Base-by-base conservation (phyloP, 108 stramenopile species). In the Epipyxis sp. region DNA sequence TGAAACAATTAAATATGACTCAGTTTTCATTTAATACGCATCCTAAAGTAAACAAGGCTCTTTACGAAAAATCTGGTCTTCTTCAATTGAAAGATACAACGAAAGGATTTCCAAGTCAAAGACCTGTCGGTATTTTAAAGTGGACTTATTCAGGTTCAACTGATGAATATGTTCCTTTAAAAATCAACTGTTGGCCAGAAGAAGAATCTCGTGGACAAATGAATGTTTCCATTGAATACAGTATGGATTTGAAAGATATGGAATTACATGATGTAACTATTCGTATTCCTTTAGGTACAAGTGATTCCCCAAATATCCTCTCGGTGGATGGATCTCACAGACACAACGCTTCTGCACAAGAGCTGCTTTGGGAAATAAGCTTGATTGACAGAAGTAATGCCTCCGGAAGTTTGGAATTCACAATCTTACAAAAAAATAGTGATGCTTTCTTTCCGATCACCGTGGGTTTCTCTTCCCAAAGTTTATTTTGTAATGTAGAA, bases 171-270 rank as follows among this genome's bases (percentile, higher is more conserved):
- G 72, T 81, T 42, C 97, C 97, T 13, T 82, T 98, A 46, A 92
- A 92, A 40, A 90, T 98, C 89, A 98, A 95, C 85, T 98, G 97
- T 83, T 98, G 97, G 97, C 95, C 95, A 45, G 97, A 98, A 80
- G 90, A 96, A 80, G 95, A 94, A 76, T 94, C 94, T 40, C 86
- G 80, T 59, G 95, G 94, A 37, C 76, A 88, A 59, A 94, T 98
- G 87, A 93, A 88, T 86, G 94, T 98, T 77, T 94, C 89, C 84
- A 93, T 98, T 85, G 97, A 98, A 83, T 95, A 94, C 86, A 91
- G 91, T 83, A 81, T 94, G 68, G 90, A 90, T 54, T 78, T 92
- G 78, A 69, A 76, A 10, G 88, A 91, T 76, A 79, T 90, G 76
- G 89, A 90, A 44, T 84, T 98, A 68, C 91, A 91, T 40, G 92